Conservation (phyloP, 1,284 basidiomycete species). For the Tylopilus sp. region DNA sequence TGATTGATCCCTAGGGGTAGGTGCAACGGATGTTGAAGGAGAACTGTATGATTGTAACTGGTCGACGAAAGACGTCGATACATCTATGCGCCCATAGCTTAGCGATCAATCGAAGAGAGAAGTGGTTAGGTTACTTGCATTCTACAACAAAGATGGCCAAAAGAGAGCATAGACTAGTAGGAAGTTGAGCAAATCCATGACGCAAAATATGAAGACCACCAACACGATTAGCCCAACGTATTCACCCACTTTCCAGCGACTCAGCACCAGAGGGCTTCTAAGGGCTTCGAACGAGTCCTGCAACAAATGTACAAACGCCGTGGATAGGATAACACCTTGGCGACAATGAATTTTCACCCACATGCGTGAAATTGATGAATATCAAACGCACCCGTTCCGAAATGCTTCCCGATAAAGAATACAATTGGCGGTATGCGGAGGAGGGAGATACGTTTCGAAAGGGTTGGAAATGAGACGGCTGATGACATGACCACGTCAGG, state of each 20-base stretch:
- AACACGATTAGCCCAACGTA: constrained; percentile 80
- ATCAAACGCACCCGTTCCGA: constrained; percentile 70
- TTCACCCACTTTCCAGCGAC: constrained; percentile 58
- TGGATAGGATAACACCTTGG: constrained; percentile 82
- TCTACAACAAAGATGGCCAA: constrained; percentile 80
- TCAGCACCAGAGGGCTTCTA: constrained; percentile 56
- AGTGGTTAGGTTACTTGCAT: constrained; percentile 60
- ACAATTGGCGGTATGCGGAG: constrained; percentile 71
- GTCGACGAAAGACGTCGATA: constrained; percentile 79
- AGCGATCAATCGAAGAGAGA: neutral
- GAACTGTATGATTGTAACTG: constrained; percentile 70
- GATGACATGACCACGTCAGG: constrained; percentile 39
- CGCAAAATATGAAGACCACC: constrained; percentile 40
- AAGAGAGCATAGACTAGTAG: constrained; percentile 67
- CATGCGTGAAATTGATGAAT: neutral
- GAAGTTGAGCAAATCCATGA: constrained; percentile 7
- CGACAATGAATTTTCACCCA: constrained; percentile 4
- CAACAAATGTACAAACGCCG: constrained; percentile 82
- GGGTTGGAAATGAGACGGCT: constrained; percentile 76
- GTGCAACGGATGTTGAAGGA: constrained; percentile 55
- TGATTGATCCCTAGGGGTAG: constrained; percentile 24
- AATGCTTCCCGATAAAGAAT: constrained; percentile 86
- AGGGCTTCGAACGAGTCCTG: constrained; percentile 79
- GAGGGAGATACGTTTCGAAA: constrained; percentile 65
- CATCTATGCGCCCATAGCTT: constrained; percentile 52